These are phyloP conservation scores for Xylaria sp. DNA, from an alignment of 495 filamentous ascomycete species.

Conservation along the genomic window DNA sequence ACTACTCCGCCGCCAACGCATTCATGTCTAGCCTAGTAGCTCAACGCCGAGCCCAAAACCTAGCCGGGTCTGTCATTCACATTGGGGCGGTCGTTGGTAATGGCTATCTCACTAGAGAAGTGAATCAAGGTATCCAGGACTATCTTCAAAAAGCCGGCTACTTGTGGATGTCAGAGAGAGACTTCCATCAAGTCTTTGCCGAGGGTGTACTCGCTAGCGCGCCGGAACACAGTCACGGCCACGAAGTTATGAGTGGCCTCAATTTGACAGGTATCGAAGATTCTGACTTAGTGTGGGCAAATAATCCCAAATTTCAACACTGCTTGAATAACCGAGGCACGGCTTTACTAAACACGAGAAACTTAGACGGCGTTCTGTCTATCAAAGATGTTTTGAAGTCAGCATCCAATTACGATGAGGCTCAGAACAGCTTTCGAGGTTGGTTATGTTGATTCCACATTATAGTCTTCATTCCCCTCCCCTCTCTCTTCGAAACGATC, in stretches of 20 bases:
- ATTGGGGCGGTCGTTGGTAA: conserved; percentile 52
- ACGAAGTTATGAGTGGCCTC: background rate
- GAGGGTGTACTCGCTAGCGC: background rate
- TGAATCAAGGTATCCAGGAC: background rate
- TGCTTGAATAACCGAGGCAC: no score
- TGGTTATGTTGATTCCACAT: no score
- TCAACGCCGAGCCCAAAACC: background rate
- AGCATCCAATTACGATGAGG: no score
- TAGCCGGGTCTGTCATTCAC: conserved; percentile 52
- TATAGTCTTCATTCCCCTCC: no score
- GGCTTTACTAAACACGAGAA: no score
- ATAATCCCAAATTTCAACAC: no score
- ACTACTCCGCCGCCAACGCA: background rate
- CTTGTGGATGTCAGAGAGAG: background rate
- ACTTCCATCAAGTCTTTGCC: background rate
- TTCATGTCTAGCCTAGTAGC: background rate
- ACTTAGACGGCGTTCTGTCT: no score
- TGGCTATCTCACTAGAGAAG: conserved; percentile 46
- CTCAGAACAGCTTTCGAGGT: no score
- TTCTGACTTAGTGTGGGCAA: no score
- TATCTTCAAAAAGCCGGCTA: background rate
- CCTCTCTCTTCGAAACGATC: no score
- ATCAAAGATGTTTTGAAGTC: no score
- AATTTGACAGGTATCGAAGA: background rate
- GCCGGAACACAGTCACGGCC: background rate